Evolutionary conservation across 2,329 filamentous ascomycete species (phyloP), one percentile per base, ranked within the genome.

Genomic region (Verticillium tricorpus): DNA sequence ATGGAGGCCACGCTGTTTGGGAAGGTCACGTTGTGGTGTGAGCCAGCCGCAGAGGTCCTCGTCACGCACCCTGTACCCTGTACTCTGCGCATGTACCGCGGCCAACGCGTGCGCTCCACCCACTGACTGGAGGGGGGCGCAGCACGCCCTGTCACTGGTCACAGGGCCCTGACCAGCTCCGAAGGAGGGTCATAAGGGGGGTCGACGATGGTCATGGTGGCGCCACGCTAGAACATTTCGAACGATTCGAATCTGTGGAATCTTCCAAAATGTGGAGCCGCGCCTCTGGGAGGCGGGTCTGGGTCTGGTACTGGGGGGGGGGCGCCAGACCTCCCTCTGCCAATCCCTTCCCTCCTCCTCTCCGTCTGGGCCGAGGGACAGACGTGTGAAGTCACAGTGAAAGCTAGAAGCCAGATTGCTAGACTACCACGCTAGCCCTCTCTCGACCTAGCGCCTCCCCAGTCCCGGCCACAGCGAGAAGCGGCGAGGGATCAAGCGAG

Each of bases 191-290:
- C 45, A 50, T 4, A 12, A 50, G 11, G n/a, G n/a, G n/a, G 19
- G 4, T 12, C n/a, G 45, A 22, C 45, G 12, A 22, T n/a, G 45
- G n/a, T 32, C 25, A 34, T 32, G 28, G 54, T 56, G 54, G 54
- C 54, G 54, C n/a, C 25, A 56, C 54, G 54, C 54, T 56, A 56
- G 54, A 56, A 56, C 54, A 32, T 19, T 31, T 56, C 54, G 54
- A 56, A 56, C 45, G 45, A 50, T 50, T 50, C n/a, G 45, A 50
- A 50, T 40, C 37, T 40, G 37, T 40, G 37, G 37, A 40, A 40
- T 50, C 45, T 50, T 50, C 45, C 45, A 50, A 40, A 40, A 2
- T 40, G 37, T 40, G 37, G 37, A 5, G 37, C 14, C 14, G 6
- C 14, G 17, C 6, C 14, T n/a, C 7, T 40, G 37, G 15, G 37